These are phyloP conservation scores for Hygrocybe punicea DNA, from an alignment of 768 basidiomycete genomes.

Conservation along the genomic window DNA sequence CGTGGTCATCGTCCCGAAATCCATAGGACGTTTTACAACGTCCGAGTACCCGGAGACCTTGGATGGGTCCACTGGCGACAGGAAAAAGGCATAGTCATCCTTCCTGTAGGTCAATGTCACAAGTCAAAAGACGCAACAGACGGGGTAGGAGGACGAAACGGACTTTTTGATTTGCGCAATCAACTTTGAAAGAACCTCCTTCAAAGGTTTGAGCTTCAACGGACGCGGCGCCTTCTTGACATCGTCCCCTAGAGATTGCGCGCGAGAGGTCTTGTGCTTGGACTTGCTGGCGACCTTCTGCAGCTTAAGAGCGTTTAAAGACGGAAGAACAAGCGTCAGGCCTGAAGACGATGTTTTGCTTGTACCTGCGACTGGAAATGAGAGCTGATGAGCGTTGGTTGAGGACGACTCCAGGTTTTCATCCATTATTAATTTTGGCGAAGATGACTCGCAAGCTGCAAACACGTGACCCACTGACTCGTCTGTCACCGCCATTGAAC, in stretches of 20 bases:
- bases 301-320: constrained; percentile 60
- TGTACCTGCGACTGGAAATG: not conserved
- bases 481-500: no score
- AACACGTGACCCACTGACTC: not conserved
- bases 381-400: constrained; percentile 24
- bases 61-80: constrained; percentile 58
- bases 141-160: constrained; percentile 14
- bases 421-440: constrained; percentile 19
- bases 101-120: constrained; percentile 45
- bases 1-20: constrained; percentile 78
- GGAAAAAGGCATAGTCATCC: constrained; percentile 83
- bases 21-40: constrained; percentile 85
- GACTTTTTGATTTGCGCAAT: constrained; percentile 76
- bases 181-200: constrained; percentile 66
- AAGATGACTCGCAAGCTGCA: not conserved
- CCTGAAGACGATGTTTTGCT: constrained; percentile 39
- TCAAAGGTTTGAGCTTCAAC: constrained; percentile 73
- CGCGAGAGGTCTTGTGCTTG: constrained; percentile 32
- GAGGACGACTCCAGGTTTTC: constrained; percentile 28
- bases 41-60: constrained; percentile 62
- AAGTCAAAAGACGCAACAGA: not conserved
- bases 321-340: constrained; percentile 63
- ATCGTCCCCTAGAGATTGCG: constrained; percentile 3
- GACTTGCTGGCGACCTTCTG: constrained; percentile 51
- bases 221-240: constrained; percentile 50